Percentiles rank a stretch among this genome's conserved stretches.
Conservation (phyloP, 352 stramenopile species). For the Pythium sukuiense region DNA sequence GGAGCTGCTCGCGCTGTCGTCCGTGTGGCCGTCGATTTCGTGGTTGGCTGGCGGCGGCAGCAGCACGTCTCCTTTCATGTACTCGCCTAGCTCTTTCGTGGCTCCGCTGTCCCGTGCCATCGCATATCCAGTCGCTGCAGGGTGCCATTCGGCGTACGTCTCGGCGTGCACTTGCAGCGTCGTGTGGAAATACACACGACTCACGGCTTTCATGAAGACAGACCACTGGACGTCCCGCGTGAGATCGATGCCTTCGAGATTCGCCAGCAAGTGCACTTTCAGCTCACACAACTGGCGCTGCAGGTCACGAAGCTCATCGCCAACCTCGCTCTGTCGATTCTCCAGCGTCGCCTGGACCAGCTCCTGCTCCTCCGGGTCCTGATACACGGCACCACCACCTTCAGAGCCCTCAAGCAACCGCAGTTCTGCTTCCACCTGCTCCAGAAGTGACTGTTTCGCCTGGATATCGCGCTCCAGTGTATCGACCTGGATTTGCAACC, state of each 20-base stretch:
- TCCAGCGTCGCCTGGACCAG: constrained; percentile 18
- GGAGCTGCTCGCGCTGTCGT: constrained; percentile 73
- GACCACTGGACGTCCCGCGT: constrained; percentile 47
- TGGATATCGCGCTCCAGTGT: constrained; percentile 33
- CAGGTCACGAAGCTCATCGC: constrained; percentile 36
- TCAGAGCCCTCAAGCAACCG: constrained; percentile 10
- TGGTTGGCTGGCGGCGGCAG: constrained; percentile 51
- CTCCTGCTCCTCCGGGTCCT: constrained; percentile 12
- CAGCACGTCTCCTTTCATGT: constrained; percentile 48
- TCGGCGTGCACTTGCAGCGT: constrained; percentile 24
- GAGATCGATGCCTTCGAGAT: constrained; percentile 59
- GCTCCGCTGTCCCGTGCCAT: constrained; percentile 47
- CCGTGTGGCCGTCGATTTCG: constrained; percentile 77
- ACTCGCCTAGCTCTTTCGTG: constrained; percentile 34
- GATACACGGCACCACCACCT: not conserved
- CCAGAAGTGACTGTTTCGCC: constrained; percentile 37
- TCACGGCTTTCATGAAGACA: constrained; percentile 54
- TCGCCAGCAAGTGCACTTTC: constrained; percentile 53
- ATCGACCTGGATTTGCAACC: constrained; percentile 36
- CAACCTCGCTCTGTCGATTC: constrained; percentile 17
- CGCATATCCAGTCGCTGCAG: constrained; percentile 43
- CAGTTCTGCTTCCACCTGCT: constrained; percentile 43
- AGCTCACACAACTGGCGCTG: constrained; percentile 36
- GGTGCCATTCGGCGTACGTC: constrained; percentile 40
- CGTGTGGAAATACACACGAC: constrained; percentile 47